These are phyloP conservation scores for Telfairia occidentalis DNA, from an alignment of 331 rosid genomes.

Conservation along the genomic window DNA sequence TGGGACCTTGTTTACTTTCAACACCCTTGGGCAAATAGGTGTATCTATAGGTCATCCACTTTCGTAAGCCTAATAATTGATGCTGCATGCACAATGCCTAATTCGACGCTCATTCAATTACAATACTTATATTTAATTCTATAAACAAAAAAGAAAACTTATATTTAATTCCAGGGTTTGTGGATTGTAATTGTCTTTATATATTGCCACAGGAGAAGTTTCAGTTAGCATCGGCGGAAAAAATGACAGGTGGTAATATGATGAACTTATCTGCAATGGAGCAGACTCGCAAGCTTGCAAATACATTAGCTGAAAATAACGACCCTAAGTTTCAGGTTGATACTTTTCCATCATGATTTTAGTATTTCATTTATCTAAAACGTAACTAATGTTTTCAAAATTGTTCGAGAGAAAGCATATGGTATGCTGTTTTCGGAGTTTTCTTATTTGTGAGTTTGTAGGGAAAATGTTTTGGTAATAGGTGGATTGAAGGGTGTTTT, in stretches of 20 bases:
- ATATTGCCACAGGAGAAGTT: slow-evolving; percentile 34
- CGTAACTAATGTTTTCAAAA: not conserved
- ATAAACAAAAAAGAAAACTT: too few relatives aligned
- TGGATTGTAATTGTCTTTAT: slow-evolving; percentile 2
- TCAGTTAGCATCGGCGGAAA: slow-evolving; percentile 70
- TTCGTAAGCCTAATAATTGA: not conserved
- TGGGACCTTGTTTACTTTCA: not conserved
- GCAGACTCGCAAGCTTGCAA: slow-evolving; percentile 94
- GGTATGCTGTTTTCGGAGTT: too few relatives aligned
- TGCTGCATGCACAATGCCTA: not conserved
- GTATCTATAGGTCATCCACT: not conserved
- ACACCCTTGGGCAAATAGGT: not conserved
- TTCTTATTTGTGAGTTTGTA: too few relatives aligned
- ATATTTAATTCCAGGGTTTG: not conserved
- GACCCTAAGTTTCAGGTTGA: slow-evolving; percentile 97
- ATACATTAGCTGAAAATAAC: slow-evolving; percentile 70
- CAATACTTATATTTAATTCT: not conserved
- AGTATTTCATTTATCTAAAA: slow-evolving; percentile 7
- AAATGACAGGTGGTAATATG: slow-evolving; percentile 51
- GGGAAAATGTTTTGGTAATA: too few relatives aligned
- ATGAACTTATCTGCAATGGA: slow-evolving; percentile 73
- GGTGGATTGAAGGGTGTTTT: too few relatives aligned
- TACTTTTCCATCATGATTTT: slow-evolving; percentile 12
- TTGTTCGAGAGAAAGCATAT: too few relatives aligned
- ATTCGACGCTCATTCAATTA: not conserved